phyloP scores from a whole-genome alignment of 345 rosid species.

The Microcos paniculata region DNA sequence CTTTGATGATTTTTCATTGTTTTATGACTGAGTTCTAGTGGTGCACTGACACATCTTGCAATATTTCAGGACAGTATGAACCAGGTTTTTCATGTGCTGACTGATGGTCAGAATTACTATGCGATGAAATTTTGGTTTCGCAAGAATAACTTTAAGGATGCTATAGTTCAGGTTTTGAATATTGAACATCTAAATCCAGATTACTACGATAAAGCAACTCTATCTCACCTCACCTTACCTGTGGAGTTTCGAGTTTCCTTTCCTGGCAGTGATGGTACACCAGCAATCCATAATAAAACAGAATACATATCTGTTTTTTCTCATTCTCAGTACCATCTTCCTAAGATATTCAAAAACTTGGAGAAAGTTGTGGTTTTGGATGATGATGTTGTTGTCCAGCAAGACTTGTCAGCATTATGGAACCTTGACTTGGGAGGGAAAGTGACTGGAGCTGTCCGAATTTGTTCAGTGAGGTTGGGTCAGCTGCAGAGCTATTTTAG shows the following conservation, averaged over 20 bases:
- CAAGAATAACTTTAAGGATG: conserved; percentile 61
- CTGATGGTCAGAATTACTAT: conserved; percentile 76
- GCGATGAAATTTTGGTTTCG: conserved; percentile 92
- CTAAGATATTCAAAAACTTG: conserved; percentile 64
- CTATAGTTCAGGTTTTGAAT: conserved; percentile 66
- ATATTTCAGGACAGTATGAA: conserved; percentile 76
- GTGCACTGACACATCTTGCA: conserved; percentile 27
- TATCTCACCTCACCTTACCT: conserved; percentile 52
- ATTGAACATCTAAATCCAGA: conserved; percentile 56
- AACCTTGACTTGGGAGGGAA: conserved; percentile 73
- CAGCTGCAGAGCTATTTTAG: conserved; percentile 56
- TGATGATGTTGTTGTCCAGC: conserved; percentile 89
- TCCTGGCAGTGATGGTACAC: conserved; percentile 31
- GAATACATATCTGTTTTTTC: conserved; percentile 79
- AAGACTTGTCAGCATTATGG: conserved; percentile 79
- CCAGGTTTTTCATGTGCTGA: conserved; percentile 86
- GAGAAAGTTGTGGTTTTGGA: conserved; percentile 74
- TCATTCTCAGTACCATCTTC: conserved; percentile 75
- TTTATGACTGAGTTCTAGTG: conserved; percentile 11
- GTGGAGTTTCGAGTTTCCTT: conserved; percentile 84
- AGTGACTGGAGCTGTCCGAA: conserved; percentile 72
- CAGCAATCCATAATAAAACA: conserved; percentile 44
- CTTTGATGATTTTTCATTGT: conserved; percentile 15
- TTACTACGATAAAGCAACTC: conserved; percentile 39
- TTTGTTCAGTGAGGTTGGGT: conserved; percentile 68